A percentile compares a stretch with the other conserved stretches of the same genome.
Evolutionary conservation across 2,329 filamentous ascomycete genomes (phyloP).

Genomic region (Basipetospora sp.): DNA sequence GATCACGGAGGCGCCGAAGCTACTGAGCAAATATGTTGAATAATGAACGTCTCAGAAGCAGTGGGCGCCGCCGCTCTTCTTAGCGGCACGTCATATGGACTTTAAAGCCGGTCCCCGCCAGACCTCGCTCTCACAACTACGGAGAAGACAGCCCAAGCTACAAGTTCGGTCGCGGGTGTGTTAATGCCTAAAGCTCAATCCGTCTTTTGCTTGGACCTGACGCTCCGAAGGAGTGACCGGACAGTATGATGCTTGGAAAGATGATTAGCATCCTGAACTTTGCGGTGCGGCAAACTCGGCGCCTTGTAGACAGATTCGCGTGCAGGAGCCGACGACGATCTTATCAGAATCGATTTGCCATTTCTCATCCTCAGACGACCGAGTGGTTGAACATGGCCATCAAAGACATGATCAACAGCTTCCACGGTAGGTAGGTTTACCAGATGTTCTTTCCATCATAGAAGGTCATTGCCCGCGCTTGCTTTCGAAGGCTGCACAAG

Average conservation of each 20-base stretch:
- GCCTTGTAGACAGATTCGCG: too few relatives aligned
- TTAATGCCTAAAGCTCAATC: neutral
- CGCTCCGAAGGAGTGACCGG: neutral
- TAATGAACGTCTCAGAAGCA: too few relatives aligned
- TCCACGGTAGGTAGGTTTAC: conserved; percentile 24
- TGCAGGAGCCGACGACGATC: too few relatives aligned
- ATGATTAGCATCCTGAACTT: neutral
- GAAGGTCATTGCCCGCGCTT: neutral
- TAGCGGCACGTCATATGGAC: too few relatives aligned
- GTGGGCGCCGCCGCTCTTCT: too few relatives aligned
- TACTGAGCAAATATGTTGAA: too few relatives aligned
- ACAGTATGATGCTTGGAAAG: neutral
- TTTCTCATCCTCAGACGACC: conserved; percentile 17
- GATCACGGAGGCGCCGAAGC: too few relatives aligned
- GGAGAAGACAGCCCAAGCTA: too few relatives aligned
- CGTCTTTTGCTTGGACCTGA: neutral
- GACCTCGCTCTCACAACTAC: too few relatives aligned
- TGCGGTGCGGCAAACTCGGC: too few relatives aligned
- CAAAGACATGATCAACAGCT: conserved; percentile 14
- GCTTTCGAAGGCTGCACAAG: neutral
- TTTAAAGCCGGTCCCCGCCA: too few relatives aligned
- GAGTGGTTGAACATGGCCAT: conserved; percentile 14
- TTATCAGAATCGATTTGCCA: conserved; percentile 2
- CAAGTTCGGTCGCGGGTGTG: too few relatives aligned
- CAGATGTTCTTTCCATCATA: conserved; percentile 23